These are phyloP conservation scores for Phanerodontia chrysosporium DNA, from an alignment of 768 basidiomycete genomes.

Conservation along the genomic window DNA sequence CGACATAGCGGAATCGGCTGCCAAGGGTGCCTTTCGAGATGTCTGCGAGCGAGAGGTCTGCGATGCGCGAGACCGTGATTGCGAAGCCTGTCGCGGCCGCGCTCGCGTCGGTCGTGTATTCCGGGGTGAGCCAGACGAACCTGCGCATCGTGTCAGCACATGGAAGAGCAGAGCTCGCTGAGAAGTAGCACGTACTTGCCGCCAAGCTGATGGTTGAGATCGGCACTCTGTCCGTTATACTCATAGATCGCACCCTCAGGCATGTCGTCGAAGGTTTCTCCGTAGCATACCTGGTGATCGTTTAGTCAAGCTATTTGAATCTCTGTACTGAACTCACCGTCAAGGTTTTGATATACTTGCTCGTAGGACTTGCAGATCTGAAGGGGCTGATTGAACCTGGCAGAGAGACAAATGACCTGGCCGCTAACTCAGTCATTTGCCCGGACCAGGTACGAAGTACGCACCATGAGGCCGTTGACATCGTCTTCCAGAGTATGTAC, in stretches of 20 bases:
- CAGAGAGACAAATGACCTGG: not conserved
- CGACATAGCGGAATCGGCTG: slow-evolving; percentile 3
- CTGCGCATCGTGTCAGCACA: not conserved
- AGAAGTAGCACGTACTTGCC: not conserved
- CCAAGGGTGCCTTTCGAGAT: not conserved
- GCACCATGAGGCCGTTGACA: slow-evolving; percentile 4
- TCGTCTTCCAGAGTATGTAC: slow-evolving; percentile 7
- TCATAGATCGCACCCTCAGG: slow-evolving; percentile 1
- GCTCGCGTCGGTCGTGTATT: slow-evolving; percentile 2
- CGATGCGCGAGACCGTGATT: not conserved
- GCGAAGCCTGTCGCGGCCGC: slow-evolving; percentile 1
- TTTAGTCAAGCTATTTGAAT: not conserved
- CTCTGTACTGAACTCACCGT: not conserved
- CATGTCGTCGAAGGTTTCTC: not conserved
- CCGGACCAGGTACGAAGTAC: not conserved
- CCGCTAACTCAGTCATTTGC: not conserved
- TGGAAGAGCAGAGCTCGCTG: not conserved
- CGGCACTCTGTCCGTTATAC: slow-evolving; percentile 3
- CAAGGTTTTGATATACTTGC: slow-evolving; percentile 1
- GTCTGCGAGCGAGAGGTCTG: slow-evolving; percentile 2
- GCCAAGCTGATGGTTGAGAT: slow-evolving; percentile 3
- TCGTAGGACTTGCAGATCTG: not conserved
- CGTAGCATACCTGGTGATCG: not conserved
- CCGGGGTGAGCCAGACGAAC: slow-evolving; percentile 4
- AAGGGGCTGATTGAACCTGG: not conserved